Evolutionary conservation across 208 protist species (phyloP), one percentile per base, ranked within the genome.

Genomic region (Acanthamoeba lenticulata): DNA sequence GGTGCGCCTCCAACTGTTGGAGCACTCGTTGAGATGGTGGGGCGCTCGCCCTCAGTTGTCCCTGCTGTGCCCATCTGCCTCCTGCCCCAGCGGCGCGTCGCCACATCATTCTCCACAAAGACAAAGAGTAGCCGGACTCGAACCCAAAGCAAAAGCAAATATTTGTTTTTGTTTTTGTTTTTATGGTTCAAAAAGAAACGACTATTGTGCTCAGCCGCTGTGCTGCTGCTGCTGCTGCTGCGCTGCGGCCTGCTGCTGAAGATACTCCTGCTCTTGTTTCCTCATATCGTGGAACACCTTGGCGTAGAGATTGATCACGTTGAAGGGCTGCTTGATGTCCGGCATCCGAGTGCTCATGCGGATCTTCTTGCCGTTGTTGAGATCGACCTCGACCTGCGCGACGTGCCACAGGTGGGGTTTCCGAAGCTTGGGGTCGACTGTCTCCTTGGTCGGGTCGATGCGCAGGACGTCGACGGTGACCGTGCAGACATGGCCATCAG

Each of bases 361-460:
- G 32, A 79, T n/a, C 67, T 79, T 79, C 67, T 79, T 79, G 67
- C 67, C 67, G 67, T 79, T 79, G 67, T 36, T 44, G 36, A 79
- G 67, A 34, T 79, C 67, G 67, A 79, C 67, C 67, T 79, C 67
- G 32, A 79, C 38, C 67, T 79, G 67, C 67, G 67, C 67, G n/a
- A 79, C 67, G 67, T 79, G 40, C 67, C 67, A 79, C 67, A 79
- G 34, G 67, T 79, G 67, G 1, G 67, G 67, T 34, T 79, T 79
- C 67, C 40, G 34, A 15, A 42, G 24, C 67, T 79, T 79, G n/a
- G n/a, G n/a, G n/a, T n/a, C n/a, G n/a, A 79, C 67, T 6, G 21
- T 38, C 38, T 79, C 32, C 27, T 29, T 29, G 32, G 24, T 79
- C 19, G 67, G 67, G 36, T 79, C 67, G 67, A 79, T 79, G 67